Evolutionary conservation across 805 yeast genomes (phyloP).

Genomic region (Cyberlindnera mycetangii): DNA sequence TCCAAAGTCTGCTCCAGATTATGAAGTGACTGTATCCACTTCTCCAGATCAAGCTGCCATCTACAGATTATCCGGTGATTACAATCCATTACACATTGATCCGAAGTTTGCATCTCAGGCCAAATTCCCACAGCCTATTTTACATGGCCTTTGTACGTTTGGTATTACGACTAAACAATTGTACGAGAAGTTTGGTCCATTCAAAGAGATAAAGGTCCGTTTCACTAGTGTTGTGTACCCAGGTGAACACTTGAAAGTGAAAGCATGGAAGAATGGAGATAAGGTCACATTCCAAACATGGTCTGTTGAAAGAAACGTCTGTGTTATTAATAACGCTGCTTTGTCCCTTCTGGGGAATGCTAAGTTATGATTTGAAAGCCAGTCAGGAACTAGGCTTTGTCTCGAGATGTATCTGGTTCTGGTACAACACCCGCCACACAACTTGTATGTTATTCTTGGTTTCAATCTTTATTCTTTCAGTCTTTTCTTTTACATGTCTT

Average conservation of each 20-base stretch:
- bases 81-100: constrained; percentile 93
- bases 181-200: constrained; percentile 76
- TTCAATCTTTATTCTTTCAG: too few relatives aligned
- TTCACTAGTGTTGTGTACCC: constrained; percentile 92
- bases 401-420: too few relatives aligned
- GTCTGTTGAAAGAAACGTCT: constrained; percentile 71
- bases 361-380: constrained; percentile 15
- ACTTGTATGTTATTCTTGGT: too few relatives aligned
- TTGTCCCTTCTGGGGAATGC: constrained; percentile 45
- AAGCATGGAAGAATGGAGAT: constrained; percentile 78
- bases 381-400: too few relatives aligned
- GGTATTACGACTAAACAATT: constrained; percentile 80
- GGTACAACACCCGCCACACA: too few relatives aligned
- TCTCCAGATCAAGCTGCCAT: constrained; percentile 77
- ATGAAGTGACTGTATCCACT: constrained; percentile 54
- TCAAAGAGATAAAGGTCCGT: constrained; percentile 83
- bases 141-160: constrained; percentile 88
- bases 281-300: constrained; percentile 73
- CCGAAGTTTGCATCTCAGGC: constrained; percentile 88
- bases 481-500: too few relatives aligned
- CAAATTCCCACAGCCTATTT: constrained; percentile 78
- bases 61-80: constrained; percentile 90
- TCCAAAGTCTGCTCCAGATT: constrained; percentile 67
- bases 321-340: constrained; percentile 87
- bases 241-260: constrained; percentile 80